These are phyloP conservation scores for Sphaerulina vaccinii DNA, from an alignment of 2,329 filamentous ascomycete species.

Conservation along the genomic window DNA sequence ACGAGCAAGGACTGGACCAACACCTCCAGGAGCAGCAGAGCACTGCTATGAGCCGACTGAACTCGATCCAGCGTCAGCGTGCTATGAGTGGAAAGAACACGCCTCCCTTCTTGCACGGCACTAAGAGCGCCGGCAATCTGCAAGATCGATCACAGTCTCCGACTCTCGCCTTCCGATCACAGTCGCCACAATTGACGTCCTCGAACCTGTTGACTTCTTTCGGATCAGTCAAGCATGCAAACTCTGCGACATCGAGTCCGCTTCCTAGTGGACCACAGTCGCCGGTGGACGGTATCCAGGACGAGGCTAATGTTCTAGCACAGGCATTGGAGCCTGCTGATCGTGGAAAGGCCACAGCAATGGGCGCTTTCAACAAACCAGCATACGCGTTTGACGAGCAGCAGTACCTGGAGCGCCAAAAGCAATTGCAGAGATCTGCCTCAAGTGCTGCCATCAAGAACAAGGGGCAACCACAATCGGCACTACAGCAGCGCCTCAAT, in stretches of 20 bases:
- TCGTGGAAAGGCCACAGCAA: constrained; percentile 75
- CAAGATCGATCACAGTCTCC: constrained; percentile 45
- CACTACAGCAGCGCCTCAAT: constrained; percentile 28
- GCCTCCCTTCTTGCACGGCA: constrained; percentile 34
- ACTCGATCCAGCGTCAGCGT: constrained; percentile 70
- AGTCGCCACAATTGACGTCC: constrained; percentile 44
- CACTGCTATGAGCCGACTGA: constrained; percentile 73
- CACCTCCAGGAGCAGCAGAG: constrained; percentile 78
- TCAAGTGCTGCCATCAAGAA: constrained; percentile 27
- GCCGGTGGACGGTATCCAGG: constrained; percentile 62
- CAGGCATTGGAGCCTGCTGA: constrained; percentile 71
- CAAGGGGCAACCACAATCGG: constrained; percentile 18
- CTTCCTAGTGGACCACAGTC: constrained; percentile 41
- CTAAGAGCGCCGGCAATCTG: constrained; percentile 66
- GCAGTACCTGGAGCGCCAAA: constrained; percentile 77
- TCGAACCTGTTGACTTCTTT: constrained; percentile 39
- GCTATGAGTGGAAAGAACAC: constrained; percentile 52
- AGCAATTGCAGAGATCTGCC: constrained; percentile 67
- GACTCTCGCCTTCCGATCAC: constrained; percentile 33
- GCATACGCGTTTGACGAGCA: constrained; percentile 76
- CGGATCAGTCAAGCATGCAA: constrained; percentile 38
- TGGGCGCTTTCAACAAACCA: constrained; percentile 71
- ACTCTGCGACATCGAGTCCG: constrained; percentile 41
- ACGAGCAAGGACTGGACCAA: constrained; percentile 78
- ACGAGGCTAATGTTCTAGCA: constrained; percentile 62